Conservation (phyloP, 2,329 filamentous ascomycete genomes). For the Pseudogymnoascus pannorum region DNA sequence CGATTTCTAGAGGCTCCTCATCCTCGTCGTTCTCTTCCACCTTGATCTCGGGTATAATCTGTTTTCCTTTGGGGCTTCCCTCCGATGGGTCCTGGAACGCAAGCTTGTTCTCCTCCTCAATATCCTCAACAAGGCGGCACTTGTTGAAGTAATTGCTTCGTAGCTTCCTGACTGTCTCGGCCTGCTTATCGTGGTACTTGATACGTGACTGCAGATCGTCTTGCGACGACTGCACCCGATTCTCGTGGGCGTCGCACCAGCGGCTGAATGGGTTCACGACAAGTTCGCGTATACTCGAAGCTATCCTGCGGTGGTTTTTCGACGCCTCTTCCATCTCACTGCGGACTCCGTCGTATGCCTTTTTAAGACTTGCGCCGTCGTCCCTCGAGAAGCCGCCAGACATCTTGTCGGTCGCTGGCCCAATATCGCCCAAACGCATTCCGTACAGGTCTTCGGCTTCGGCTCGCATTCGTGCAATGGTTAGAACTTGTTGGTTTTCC, state of each 20-base stretch:
- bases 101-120: conserved; percentile 97
- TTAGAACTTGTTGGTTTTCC: conserved; percentile 91
- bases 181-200: conserved; percentile 88
- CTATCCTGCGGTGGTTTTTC: conserved; percentile 89
- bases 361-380: conserved; percentile 78
- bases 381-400: conserved; percentile 79
- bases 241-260: conserved; percentile 94
- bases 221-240: conserved; percentile 85
- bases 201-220: conserved; percentile 87
- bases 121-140: conserved; percentile 87
- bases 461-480: conserved; percentile 85
- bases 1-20: conserved; percentile 81
- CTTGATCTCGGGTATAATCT: conserved; percentile 76
- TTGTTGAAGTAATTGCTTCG: conserved; percentile 98
- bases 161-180: conserved; percentile 83
- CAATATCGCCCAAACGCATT: conserved; percentile 71
- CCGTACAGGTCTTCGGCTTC: conserved; percentile 92
- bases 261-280: conserved; percentile 90
- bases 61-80: conserved; percentile 52
- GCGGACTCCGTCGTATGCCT: conserved; percentile 93
- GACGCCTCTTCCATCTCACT: conserved; percentile 87
- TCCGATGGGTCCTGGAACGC: conserved; percentile 83
- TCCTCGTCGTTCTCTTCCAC: conserved; percentile 65
- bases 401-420: conserved; percentile 73
- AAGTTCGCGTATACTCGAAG: conserved; percentile 89